phyloP scores from a whole-genome alignment of 345 rosid genomes.

The Lepidium sativum region DNA sequence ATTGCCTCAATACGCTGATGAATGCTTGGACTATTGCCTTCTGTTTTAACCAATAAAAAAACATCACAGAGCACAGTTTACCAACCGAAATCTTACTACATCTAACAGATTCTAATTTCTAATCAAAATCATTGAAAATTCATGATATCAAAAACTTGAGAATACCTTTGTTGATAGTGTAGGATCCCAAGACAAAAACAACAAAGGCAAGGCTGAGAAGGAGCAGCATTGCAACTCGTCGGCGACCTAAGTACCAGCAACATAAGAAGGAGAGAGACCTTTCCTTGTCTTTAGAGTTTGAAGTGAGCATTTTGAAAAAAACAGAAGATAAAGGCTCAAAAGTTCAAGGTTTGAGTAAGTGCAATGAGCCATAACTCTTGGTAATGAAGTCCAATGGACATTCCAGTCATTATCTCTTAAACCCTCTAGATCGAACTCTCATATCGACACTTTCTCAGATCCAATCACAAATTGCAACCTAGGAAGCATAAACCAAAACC shows the following conservation, averaged over 20 bases:
- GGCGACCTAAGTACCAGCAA: constrained; percentile 47
- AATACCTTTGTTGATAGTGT: constrained; percentile 57
- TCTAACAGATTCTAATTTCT: neutral
- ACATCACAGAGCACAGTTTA: neutral
- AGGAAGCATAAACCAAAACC: neutral
- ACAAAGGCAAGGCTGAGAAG: constrained; percentile 50
- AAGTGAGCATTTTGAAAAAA: constrained; percentile 32
- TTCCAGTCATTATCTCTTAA: constrained; percentile 68
- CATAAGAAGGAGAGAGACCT: constrained; percentile 42
- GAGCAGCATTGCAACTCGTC: constrained; percentile 63
- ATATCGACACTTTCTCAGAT: constrained; percentile 23
- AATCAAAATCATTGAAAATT: neutral
- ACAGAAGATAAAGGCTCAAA: constrained; percentile 27
- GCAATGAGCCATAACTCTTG: constrained; percentile 58
- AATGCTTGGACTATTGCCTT: constrained; percentile 34
- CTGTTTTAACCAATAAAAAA: constrained; percentile 22
- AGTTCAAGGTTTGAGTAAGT: constrained; percentile 20
- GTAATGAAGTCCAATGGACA: constrained; percentile 53
- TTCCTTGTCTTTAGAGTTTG: constrained; percentile 65
- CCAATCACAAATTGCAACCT: constrained; percentile 21
- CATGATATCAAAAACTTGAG: neutral
- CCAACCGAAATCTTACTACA: neutral
- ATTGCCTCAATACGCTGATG: constrained; percentile 25
- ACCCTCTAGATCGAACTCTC: constrained; percentile 35
- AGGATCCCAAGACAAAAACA: constrained; percentile 68